Conservation (phyloP, 1,284 basidiomycete genomes). For the Austroboletus novae-zelandiae region DNA sequence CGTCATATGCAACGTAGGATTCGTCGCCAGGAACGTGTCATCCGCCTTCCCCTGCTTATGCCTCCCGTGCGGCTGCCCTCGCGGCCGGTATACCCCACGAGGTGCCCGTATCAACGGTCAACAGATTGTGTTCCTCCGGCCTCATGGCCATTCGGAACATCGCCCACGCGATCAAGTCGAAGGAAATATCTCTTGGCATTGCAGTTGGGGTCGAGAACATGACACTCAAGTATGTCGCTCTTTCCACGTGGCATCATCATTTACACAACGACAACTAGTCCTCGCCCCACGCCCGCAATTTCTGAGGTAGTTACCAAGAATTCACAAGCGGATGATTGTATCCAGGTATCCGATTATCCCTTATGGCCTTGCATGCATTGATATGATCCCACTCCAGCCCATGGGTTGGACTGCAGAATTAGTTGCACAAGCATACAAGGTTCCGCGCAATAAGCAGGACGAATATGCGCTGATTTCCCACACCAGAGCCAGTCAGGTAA, state of each 20-base stretch:
- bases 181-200: slow-evolving; percentile 71
- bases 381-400: slow-evolving; percentile 49
- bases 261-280: slow-evolving; percentile 39
- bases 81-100: slow-evolving; percentile 78
- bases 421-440: slow-evolving; percentile 73
- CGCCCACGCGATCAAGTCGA: slow-evolving; percentile 73
- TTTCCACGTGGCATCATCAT: slow-evolving; percentile 2
- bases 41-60: slow-evolving; percentile 78
- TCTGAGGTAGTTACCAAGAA: slow-evolving; percentile 53
- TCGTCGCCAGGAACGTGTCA: slow-evolving; percentile 69
- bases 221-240: slow-evolving; percentile 64
- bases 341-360: slow-evolving; percentile 51
- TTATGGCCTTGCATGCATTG: background rate
- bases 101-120: slow-evolving; percentile 78
- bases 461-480: slow-evolving; percentile 81
- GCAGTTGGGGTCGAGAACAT: slow-evolving; percentile 85
- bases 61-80: slow-evolving; percentile 76
- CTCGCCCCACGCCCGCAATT: slow-evolving; percentile 75
- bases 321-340: slow-evolving; percentile 67
- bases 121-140: slow-evolving; percentile 82
- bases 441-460: slow-evolving; percentile 78
- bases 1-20: background rate
- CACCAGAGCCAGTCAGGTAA: slow-evolving; percentile 66
- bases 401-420: slow-evolving; percentile 95
- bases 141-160: slow-evolving; percentile 82